Conservation (phyloP, 2,329 filamentous ascomycete genomes). For the Arthrobotrys sinensis region DNA sequence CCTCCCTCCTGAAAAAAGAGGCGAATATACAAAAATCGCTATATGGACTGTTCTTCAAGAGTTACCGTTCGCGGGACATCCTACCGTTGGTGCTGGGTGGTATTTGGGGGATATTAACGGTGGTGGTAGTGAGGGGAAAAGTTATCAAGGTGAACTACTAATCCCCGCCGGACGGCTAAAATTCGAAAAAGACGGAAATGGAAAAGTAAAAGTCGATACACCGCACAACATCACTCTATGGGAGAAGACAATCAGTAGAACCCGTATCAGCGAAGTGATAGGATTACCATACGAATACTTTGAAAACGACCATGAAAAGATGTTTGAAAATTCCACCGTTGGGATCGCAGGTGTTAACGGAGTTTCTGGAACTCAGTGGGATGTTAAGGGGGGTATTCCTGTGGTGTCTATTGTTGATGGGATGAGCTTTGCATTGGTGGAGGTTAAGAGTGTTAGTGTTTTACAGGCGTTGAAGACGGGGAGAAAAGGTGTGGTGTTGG, state of each 20-base stretch:
- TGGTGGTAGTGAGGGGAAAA: neutral
- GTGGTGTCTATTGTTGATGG: conserved; percentile 79
- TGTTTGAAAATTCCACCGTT: neutral
- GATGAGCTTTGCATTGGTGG: conserved; percentile 80
- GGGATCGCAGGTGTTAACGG: neutral
- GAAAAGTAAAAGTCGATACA: conserved; percentile 62
- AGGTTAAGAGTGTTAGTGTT: conserved; percentile 75
- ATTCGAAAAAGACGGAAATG: conserved; percentile 47
- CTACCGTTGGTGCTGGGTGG: conserved; percentile 74
- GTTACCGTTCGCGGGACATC: conserved; percentile 76
- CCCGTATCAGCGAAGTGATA: conserved; percentile 19
- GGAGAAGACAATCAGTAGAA: conserved; percentile 2
- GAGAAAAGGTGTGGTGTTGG: conserved; percentile 34
- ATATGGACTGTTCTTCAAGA: conserved; percentile 74
- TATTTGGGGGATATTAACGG: conserved; percentile 66
- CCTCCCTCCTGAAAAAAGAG: conserved; percentile 68
- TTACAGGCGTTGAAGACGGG: conserved; percentile 68
- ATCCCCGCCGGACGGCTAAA: conserved; percentile 70
- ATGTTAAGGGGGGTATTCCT: conserved; percentile 66
- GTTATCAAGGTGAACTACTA: conserved; percentile 65
- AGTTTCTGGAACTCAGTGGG: neutral
- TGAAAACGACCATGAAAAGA: conserved; percentile 8
- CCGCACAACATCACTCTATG: conserved; percentile 37
- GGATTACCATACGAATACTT: conserved; percentile 23
- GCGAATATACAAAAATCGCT: conserved; percentile 70